Base-by-base conservation (phyloP, 2,329 filamentous ascomycete genomes). In the Ophiostoma novo-ulmi region DNA sequence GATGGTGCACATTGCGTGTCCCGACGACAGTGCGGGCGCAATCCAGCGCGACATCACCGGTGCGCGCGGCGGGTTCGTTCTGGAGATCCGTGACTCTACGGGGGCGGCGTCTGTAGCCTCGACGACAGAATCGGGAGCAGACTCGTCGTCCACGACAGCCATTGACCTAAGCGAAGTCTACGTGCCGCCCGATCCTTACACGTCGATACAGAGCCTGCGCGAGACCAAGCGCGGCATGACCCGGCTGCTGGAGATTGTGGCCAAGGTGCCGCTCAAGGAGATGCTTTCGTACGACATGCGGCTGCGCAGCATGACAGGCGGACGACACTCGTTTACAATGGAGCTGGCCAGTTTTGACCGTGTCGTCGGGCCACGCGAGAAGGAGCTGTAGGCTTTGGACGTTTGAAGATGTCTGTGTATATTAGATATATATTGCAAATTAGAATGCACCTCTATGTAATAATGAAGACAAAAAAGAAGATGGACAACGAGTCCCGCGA, bases 241-340 rank as follows among this genome's bases (percentile, higher is more conserved):
- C 70, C 81, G 83, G 65, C 83, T 82, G 81, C 82, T 85, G 71
- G 85, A 90, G 68, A 92, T 99, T 75, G 89, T 90, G 13, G 95
- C 94, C 31, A 88, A 91, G 76, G 94, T 98, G 38, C 95, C 95
- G 41, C 84, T 98, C 76, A 96, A 95, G 80, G 94, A 98, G 80
- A 97, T 98, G 92, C 89, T 98, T 48, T 92, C 94, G 61, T 99
- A 98, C 79, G 83, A 98, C 75, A 92, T 93, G 78, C 92, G 96
- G 77, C 80, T 99, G 74, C 85, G 95, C 69, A 94, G 92, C 80
- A 85, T 97, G 82, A 99, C 94, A 3, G 91, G 90, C 2, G 95
- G 95, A 0, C 85, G 95, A 1, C 86, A 88, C 76, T 82, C 84
- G 5, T 81, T 88, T 77, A 85, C 84, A 1, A 85, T 88, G 85